Evolutionary conservation across 108 stramenopile genomes (phyloP).

Genomic region (Schizochytrium sp.): DNA sequence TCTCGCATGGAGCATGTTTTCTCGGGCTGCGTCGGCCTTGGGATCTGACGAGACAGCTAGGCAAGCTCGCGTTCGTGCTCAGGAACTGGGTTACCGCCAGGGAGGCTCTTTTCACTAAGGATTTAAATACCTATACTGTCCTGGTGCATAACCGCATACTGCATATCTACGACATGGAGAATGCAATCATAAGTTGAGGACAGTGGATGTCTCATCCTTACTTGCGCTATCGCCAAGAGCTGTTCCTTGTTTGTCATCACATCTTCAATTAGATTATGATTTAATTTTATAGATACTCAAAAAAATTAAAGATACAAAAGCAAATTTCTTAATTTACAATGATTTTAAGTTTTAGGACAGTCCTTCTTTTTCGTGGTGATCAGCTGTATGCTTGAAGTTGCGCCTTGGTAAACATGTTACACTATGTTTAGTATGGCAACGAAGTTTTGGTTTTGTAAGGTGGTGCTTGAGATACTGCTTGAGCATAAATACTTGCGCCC

Average conservation of each 20-base stretch:
- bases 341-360: no score
- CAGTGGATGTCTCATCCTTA: no score
- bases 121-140: not conserved
- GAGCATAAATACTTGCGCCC: slow-evolving; percentile 6
- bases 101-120: not conserved
- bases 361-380: no score
- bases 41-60: not conserved
- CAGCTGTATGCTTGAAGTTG: not conserved
- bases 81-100: not conserved
- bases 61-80: not conserved
- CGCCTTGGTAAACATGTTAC: not conserved
- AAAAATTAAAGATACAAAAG: no score
- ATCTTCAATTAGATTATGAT: no score
- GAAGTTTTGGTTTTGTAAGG: not conserved
- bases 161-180: no score
- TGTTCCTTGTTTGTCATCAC: no score
- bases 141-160: not conserved
- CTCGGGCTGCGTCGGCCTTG: not conserved
- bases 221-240: no score
- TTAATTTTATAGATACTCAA: no score
- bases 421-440: not conserved
- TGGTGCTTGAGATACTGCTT: not conserved
- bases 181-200: no score
- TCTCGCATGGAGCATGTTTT: not conserved
- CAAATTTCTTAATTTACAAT: no score